These are phyloP conservation scores for Fusarium setosum DNA, from an alignment of 2,329 filamentous ascomycete species.

Conservation along the genomic window DNA sequence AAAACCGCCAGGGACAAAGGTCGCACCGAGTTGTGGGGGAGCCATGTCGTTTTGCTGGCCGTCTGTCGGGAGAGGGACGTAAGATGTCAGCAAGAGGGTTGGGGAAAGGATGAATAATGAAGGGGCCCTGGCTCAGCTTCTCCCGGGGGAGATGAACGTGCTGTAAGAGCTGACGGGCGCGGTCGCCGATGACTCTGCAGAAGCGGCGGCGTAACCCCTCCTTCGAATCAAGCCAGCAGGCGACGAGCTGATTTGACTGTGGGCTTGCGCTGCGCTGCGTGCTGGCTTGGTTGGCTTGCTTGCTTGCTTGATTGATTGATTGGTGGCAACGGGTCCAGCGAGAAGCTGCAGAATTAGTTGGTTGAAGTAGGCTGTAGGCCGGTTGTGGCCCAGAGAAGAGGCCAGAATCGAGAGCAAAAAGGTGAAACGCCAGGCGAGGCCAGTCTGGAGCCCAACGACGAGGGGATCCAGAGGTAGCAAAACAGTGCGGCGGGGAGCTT, in stretches of 20 bases:
- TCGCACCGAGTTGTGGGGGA: constrained; percentile 59
- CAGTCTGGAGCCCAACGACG: constrained; percentile 23
- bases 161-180: constrained; percentile 41
- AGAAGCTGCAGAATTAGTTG: constrained; percentile 21
- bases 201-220: constrained; percentile 42
- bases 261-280: constrained; percentile 28
- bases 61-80: constrained; percentile 45
- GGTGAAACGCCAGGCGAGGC: constrained; percentile 8
- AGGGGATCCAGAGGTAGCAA: constrained; percentile 24
- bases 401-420: constrained; percentile 11
- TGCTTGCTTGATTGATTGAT: constrained; percentile 22
- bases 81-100: constrained; percentile 46
- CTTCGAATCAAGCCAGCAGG: constrained; percentile 32
- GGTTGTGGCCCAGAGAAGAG: constrained; percentile 13
- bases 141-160: constrained; percentile 31
- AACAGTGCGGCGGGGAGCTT: constrained; percentile 25
- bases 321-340: constrained; percentile 19
- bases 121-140: constrained; percentile 38
- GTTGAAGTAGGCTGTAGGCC: constrained; percentile 2
- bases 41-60: constrained; percentile 41
- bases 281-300: constrained; percentile 30
- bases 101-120: constrained; percentile 41
- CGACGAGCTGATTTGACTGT: constrained; percentile 34
- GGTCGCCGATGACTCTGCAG: constrained; percentile 40
- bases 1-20: constrained; percentile 67